phyloP scores from a whole-genome alignment of 768 basidiomycete species.

The Collybia sordida region DNA sequence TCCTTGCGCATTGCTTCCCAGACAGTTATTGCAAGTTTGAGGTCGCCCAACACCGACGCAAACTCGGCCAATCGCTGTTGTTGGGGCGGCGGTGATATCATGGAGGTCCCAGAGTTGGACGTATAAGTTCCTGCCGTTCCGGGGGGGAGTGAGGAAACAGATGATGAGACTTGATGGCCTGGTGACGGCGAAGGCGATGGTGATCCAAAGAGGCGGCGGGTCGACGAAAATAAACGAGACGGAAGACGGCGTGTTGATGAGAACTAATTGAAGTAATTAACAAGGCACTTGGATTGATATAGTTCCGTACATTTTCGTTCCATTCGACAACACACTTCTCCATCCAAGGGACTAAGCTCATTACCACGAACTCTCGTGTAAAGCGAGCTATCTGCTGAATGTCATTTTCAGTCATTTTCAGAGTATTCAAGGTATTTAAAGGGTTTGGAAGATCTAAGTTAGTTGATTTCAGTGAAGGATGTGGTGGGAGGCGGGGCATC shows the following conservation, averaged over 20 bases:
- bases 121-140: constrained; percentile 35
- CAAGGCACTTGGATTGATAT: background rate
- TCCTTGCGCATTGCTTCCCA: constrained; percentile 92
- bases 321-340: constrained; percentile 91
- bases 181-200: constrained; percentile 48
- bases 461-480: constrained; percentile 34
- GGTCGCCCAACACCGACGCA: constrained; percentile 88
- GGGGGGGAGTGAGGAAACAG: constrained; percentile 39
- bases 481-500: constrained; percentile 66
- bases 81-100: constrained; percentile 52
- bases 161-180: constrained; percentile 34
- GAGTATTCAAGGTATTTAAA: constrained; percentile 32
- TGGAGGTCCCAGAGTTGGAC: constrained; percentile 15
- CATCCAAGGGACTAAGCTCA: constrained; percentile 95
- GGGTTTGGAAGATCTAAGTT: constrained; percentile 18
- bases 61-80: constrained; percentile 94
- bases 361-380: constrained; percentile 83
- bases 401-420: constrained; percentile 68
- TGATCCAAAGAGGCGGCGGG: constrained; percentile 79
- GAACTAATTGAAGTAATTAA: constrained; percentile 41
- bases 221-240: constrained; percentile 83
- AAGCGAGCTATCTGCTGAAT: constrained; percentile 76
- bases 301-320: constrained; percentile 71
- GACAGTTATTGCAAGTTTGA: constrained; percentile 74
- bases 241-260: constrained; percentile 77